Evolutionary conservation across 495 filamentous ascomycete genomes (phyloP).

Genomic region (Penicillium crystallinum): DNA sequence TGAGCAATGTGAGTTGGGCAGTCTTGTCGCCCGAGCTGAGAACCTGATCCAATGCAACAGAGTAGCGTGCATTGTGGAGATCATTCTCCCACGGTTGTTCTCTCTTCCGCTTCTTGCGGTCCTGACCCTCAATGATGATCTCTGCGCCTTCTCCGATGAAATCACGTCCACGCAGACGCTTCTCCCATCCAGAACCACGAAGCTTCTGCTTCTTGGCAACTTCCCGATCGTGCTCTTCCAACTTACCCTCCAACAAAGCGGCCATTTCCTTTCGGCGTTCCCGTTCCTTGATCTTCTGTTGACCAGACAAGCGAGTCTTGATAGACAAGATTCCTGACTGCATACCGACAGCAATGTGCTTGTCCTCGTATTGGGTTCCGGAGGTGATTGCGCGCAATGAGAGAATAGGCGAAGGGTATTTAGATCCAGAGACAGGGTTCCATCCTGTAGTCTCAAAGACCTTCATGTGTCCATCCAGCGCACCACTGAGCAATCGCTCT

Average conservation of each 20-base stretch:
- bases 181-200: constrained; percentile 63
- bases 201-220: constrained; percentile 61
- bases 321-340: constrained; percentile 84
- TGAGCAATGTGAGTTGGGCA: constrained; percentile 68
- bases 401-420: constrained; percentile 86
- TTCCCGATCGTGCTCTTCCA: constrained; percentile 62
- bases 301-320: constrained; percentile 76
- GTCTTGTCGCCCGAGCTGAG: constrained; percentile 53
- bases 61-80: constrained; percentile 73
- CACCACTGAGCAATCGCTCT: constrained; percentile 75
- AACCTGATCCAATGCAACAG: constrained; percentile 71
- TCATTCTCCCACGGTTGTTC: constrained; percentile 73
- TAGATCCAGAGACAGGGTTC: constrained; percentile 88
- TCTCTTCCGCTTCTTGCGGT: constrained; percentile 50
- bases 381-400: constrained; percentile 69
- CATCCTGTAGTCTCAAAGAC: constrained; percentile 86
- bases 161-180: constrained; percentile 68
- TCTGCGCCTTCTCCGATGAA: constrained; percentile 82
- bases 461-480: constrained; percentile 93
- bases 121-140: constrained; percentile 77
- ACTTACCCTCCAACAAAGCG: constrained; percentile 70
- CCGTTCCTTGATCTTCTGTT: constrained; percentile 70
- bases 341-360: constrained; percentile 91
- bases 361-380: constrained; percentile 64
- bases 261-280: constrained; percentile 83